Evolutionary conservation across 306 rosid species (phyloP), one percentile per base, ranked within the genome.

Genomic region (Malus sylvestris): DNA sequence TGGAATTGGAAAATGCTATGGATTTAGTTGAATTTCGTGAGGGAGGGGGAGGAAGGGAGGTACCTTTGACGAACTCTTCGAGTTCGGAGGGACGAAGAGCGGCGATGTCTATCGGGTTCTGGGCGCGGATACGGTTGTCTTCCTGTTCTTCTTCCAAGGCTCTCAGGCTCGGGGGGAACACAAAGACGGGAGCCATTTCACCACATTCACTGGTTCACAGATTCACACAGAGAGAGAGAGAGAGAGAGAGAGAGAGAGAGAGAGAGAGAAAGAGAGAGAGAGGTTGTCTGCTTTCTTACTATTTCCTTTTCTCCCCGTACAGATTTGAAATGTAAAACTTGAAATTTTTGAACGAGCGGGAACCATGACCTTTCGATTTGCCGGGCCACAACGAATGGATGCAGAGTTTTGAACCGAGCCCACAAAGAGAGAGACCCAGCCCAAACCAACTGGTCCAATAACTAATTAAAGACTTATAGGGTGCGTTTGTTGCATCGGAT

Each of bases 41-140:
- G 57, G 8, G 55, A 10, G 8, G 40, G n/a, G 14, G 75, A 81
- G 8, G 51, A 13, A 63, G 55, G 18, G 63, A 64, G 51, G 13
- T 40, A 93, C 98, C 97, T 95, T 95, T 95, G 83, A 92, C 96
- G 80, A 92, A 90, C 71, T 95, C 98, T 77, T 92, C 93, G 57
- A 95, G 87, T 81, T 89, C 82, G 49, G 96, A 85, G 42, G 96
- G 69, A 11, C 81, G 86, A 32, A 92, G 81, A 51, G 89, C 84
- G 30, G 92, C 30, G 51, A 87, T 32, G 77, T 92, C 79, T 49
- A 70, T 27, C 18, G 82, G 82, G 71, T 85, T 89, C 49, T 62
- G 89, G 20, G 83, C 92, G 81, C 33, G 71, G 83, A 95, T 91
- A 45, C 87, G 82, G 77, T 88, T 79, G 67, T 85, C 91, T 67